Base-by-base conservation (phyloP, 2,329 filamentous ascomycete genomes). In the Aspergillus melleus region DNA sequence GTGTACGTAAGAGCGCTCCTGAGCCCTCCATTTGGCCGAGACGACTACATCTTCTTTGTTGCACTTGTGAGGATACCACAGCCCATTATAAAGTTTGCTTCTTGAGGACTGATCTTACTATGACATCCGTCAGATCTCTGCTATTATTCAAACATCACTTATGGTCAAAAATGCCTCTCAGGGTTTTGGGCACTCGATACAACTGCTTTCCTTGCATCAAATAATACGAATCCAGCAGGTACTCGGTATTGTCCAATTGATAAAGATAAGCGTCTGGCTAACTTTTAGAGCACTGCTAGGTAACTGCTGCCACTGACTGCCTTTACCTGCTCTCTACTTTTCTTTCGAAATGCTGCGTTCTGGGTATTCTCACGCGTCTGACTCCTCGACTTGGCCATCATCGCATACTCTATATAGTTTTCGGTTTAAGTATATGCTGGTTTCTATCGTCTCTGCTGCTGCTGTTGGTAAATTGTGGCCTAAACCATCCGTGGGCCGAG, bases 341-440 rank as follows among this genome's bases (percentile, higher is more conserved):
- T n/a, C 44, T 55, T 14, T 55, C 53, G 19, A 55, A 55, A 12
- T 55, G 53, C 53, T 55, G 53, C 14, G 53, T 55, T 44, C 24
- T 55, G 10, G 53, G 29, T 2, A 55, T 55, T 24, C 53, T 55
- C 26, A 49, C 24, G 16, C 26, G 53, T 22, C 14, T 55, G 8
- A 55, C 53, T 49, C 53, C 53, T 5, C 53, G 47, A 9, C 53
- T 26, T 6, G n/a, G 22, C 6, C 53, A 55, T 10, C 53, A 55
- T 26, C 19, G 22, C 10, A 22, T 55, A 8, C 53, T 55, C 8
- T 26, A 26, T 29, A 39, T 6, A 2, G 36, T 55, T 14, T 26
- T 55, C 3, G 53, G 53, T 2, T 16, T 55, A 2, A 55, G 19
- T n/a, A 24, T 36, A 19, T 49, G 22, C 29, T 55, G 53, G 53